Evolutionary conservation across 2,329 filamentous ascomycete species (phyloP).

Genomic region (Colletotrichum sp.): DNA sequence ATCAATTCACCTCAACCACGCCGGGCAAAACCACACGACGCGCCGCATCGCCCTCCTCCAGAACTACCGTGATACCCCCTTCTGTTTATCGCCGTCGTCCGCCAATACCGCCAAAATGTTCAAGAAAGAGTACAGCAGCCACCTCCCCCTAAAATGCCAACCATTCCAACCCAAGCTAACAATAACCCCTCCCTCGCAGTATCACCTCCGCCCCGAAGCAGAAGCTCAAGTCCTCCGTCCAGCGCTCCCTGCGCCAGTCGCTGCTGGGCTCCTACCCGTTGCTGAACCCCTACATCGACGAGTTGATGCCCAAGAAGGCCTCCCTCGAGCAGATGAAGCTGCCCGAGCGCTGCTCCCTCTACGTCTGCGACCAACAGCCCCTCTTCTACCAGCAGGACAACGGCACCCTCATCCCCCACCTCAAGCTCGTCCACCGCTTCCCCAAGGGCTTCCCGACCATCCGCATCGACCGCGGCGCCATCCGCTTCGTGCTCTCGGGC

Average conservation of each 20-base stretch:
- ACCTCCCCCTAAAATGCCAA: not conserved
- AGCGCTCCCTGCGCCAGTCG: conserved; percentile 83
- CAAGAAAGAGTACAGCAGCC: conserved; percentile 81
- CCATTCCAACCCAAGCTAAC: conserved; percentile 1
- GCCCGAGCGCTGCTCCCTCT: conserved; percentile 88
- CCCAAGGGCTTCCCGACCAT: conserved; percentile 83
- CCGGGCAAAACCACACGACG: conserved; percentile 13
- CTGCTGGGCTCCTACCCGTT: conserved; percentile 86
- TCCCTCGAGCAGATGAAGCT: conserved; percentile 91
- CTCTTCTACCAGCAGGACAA: conserved; percentile 90
- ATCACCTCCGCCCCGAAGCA: conserved; percentile 82
- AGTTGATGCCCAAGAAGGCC: conserved; percentile 93
- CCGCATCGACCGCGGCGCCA: conserved; percentile 93
- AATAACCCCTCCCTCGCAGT: conserved; percentile 47
- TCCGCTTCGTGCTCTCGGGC: conserved; percentile 92
- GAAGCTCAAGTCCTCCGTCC: conserved; percentile 96
- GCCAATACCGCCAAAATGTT: conserved; percentile 68
- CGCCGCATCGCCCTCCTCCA: conserved; percentile 10
- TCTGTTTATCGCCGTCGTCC: not conserved
- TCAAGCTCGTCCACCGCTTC: conserved; percentile 88
- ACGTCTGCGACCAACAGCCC: conserved; percentile 77
- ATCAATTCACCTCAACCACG: conserved; percentile 1
- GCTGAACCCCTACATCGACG: conserved; percentile 87
- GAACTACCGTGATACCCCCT: not conserved
- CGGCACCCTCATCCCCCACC: conserved; percentile 82